Conservation (phyloP, 352 stramenopile species). For the Globisporangium nunn region DNA sequence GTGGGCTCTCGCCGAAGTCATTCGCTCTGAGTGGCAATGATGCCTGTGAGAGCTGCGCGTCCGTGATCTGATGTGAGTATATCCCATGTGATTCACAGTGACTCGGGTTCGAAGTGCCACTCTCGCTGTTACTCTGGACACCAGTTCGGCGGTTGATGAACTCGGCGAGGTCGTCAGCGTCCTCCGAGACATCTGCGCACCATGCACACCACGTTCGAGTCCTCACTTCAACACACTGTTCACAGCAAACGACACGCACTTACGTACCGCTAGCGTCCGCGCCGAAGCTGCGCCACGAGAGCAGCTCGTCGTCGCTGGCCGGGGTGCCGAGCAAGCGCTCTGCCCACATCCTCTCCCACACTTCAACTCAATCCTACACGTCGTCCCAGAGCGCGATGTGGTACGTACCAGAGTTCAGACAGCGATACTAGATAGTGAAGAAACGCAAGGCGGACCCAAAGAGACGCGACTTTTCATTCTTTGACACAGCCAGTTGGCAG, state of each 20-base stretch:
- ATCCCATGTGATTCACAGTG: neutral
- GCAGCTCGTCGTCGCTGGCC: slow-evolving; percentile 23
- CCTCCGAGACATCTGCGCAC: slow-evolving; percentile 18
- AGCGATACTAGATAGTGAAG: neutral
- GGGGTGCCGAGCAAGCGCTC: neutral
- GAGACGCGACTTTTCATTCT: neutral
- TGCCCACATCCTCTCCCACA: slow-evolving; percentile 7
- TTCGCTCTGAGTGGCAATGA: neutral
- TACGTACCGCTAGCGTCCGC: slow-evolving; percentile 12
- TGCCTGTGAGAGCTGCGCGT: no score
- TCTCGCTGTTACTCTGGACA: neutral
- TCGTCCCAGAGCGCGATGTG: neutral
- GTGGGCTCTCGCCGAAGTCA: neutral
- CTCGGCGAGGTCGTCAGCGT: slow-evolving; percentile 19
- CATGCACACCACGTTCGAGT: neutral
- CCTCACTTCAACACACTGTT: no score
- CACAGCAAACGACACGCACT: slow-evolving; percentile 1
- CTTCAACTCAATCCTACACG: neutral
- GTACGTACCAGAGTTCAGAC: neutral
- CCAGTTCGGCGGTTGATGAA: slow-evolving; percentile 9
- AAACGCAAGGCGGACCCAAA: neutral
- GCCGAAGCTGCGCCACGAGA: slow-evolving; percentile 32
- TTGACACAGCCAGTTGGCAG: no score
- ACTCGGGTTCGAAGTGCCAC: neutral
- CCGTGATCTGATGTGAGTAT: neutral